Percentiles rank a stretch among this genome's conserved stretches.
Evolutionary conservation across 2,329 filamentous ascomycete species (phyloP).

Genomic region (Fusarium avenaceum): DNA sequence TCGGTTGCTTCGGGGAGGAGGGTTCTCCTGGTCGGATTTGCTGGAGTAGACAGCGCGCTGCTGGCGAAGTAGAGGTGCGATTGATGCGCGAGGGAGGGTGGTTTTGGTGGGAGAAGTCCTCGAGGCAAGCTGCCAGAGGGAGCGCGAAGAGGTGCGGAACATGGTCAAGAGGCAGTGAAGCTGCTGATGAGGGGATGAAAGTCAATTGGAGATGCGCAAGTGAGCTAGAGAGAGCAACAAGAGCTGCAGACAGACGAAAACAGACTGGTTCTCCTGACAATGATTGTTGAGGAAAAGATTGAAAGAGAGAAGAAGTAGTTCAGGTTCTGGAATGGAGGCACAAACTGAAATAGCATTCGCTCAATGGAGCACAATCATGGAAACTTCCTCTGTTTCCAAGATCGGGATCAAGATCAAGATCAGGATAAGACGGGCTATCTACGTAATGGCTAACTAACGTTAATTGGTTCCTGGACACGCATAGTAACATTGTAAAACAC

Average conservation of each 20-base stretch:
- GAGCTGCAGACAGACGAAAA: conserved; percentile 3
- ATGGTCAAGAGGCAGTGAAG: conserved; percentile 39
- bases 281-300: background rate
- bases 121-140: conserved; percentile 42
- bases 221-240: background rate
- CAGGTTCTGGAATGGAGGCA: conserved; percentile 5
- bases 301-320: background rate
- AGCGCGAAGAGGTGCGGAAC: conserved; percentile 50
- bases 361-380: conserved; percentile 33
- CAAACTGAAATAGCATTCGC: conserved; percentile 24
- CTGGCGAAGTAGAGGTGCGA: conserved; percentile 30
- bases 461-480: conserved; percentile 18
- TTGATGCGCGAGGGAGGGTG: conserved; percentile 17
- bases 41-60: conserved; percentile 45
- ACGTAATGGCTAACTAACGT: conserved; percentile 34
- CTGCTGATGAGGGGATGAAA: conserved; percentile 4
- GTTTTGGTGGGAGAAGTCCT: conserved; percentile 25
- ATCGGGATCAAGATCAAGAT: conserved; percentile 4
- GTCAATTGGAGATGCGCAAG: conserved; percentile 18
- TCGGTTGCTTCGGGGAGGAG: conserved; percentile 50
- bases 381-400: conserved; percentile 24
- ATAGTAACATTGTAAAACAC: background rate
- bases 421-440: conserved; percentile 10
- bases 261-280: conserved; percentile 1
- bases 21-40: conserved; percentile 40